Evolutionary conservation across 1,139 yeast species (phyloP).

Genomic region (Candida pseudocylindracea): DNA sequence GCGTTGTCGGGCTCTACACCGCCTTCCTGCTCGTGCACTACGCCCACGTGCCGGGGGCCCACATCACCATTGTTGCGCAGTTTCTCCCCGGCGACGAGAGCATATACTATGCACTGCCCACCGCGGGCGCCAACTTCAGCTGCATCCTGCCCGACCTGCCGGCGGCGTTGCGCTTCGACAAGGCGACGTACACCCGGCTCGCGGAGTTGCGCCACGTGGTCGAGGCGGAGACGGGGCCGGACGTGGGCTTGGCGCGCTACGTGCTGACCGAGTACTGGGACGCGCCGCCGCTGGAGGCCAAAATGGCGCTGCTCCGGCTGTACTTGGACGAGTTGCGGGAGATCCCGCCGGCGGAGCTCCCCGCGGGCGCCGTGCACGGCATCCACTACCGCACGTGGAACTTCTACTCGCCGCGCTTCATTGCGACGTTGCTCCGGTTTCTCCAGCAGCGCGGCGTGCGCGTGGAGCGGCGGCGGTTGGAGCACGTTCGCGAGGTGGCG

Average conservation of each 20-base stretch:
- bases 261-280: slow-evolving; percentile 38
- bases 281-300: slow-evolving; percentile 14
- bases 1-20: slow-evolving; percentile 52
- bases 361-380: slow-evolving; percentile 4
- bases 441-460: slow-evolving; percentile 23
- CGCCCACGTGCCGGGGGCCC: slow-evolving; percentile 14
- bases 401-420: slow-evolving; percentile 42
- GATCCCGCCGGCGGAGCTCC: slow-evolving; percentile 1
- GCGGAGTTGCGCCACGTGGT: slow-evolving; percentile 17
- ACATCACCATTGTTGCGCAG: slow-evolving; percentile 39
- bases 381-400: slow-evolving; percentile 34
- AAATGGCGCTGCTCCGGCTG: slow-evolving; percentile 18
- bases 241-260: slow-evolving; percentile 29
- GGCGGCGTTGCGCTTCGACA: slow-evolving; percentile 27
- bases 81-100: slow-evolving; percentile 57
- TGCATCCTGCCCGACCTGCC: slow-evolving; percentile 39
- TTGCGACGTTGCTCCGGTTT: slow-evolving; percentile 19
- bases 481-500: slow-evolving; percentile 30
- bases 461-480: slow-evolving; percentile 18
- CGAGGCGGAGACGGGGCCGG: slow-evolving; percentile 15
- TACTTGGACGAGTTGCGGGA: slow-evolving; percentile 20
- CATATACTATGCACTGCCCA: slow-evolving; percentile 50
- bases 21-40: slow-evolving; percentile 25
- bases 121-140: slow-evolving; percentile 61
- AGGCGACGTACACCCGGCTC: slow-evolving; percentile 28